Conservation (phyloP, 257 asterid species). For the Solanum virginianum region DNA sequence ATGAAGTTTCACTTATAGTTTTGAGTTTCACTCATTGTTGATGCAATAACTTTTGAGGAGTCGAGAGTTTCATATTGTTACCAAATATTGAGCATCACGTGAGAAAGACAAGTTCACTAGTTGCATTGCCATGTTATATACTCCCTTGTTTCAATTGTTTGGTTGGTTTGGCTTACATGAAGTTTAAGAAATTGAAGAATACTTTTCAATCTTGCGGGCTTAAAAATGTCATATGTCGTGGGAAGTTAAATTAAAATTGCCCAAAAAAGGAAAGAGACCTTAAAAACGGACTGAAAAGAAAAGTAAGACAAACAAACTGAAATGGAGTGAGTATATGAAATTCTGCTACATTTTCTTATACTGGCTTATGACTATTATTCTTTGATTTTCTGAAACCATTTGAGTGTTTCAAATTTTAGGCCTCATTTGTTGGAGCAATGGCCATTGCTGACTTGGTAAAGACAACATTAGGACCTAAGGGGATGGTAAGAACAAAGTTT, state of each 20-base stretch:
- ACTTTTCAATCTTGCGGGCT: too few relatives aligned
- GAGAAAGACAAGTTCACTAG: not conserved
- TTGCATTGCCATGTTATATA: not conserved
- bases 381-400: not conserved
- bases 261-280: too few relatives aligned
- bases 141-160: too few relatives aligned
- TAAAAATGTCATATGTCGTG: too few relatives aligned
- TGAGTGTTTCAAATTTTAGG: slow-evolving; percentile 24
- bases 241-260: too few relatives aligned
- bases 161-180: too few relatives aligned
- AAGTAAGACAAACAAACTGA: too few relatives aligned
- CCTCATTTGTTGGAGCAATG: slow-evolving; percentile 94
- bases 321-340: too few relatives aligned
- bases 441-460: slow-evolving; percentile 91
- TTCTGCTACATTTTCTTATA: not conserved
- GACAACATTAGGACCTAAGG: slow-evolving; percentile 96
- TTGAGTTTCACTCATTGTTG: not conserved
- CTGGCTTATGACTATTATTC: not conserved
- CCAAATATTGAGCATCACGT: not conserved
- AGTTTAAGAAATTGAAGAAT: too few relatives aligned
- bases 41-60: too few relatives aligned
- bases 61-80: not conserved
- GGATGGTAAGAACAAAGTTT: slow-evolving; percentile 47
- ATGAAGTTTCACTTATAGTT: not conserved
- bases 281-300: too few relatives aligned